These are phyloP conservation scores for Epichloe hybrida DNA, from an alignment of 2,329 filamentous ascomycete species.

Conservation along the genomic window DNA sequence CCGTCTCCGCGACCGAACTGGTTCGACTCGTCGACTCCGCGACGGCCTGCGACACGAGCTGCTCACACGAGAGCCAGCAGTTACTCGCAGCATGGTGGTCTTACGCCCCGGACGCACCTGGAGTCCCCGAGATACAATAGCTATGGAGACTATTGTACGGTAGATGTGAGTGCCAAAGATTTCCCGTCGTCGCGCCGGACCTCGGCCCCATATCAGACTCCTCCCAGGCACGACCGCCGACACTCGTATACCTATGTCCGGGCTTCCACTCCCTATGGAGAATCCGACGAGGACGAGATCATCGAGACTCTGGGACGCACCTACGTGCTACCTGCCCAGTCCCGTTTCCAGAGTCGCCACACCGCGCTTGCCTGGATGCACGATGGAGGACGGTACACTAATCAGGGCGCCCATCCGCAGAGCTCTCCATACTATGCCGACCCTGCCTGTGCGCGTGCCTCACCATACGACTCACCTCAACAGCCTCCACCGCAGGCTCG, in stretches of 20 bases:
- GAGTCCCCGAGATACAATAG: conserved; percentile 50
- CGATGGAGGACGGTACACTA: conserved; percentile 43
- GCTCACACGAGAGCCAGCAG: conserved; percentile 24
- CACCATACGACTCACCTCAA: conserved; percentile 29
- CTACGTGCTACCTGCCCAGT: conserved; percentile 38
- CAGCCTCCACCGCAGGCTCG: conserved; percentile 21
- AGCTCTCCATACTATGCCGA: conserved; percentile 23
- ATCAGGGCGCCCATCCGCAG: conserved; percentile 44
- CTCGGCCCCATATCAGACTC: conserved; percentile 19
- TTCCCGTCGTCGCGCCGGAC: conserved; percentile 32
- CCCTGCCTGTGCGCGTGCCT: conserved; percentile 22
- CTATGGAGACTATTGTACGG: conserved; percentile 49
- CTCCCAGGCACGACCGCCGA: conserved; percentile 37
- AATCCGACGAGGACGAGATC: conserved; percentile 51
- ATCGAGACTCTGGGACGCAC: conserved; percentile 38
- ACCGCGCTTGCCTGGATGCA: conserved; percentile 25
- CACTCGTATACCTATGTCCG: conserved; percentile 45
- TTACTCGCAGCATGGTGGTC: conserved; percentile 22
- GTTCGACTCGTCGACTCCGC: conserved; percentile 33
- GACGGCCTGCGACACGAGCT: conserved; percentile 41
- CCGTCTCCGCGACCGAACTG: conserved; percentile 42
- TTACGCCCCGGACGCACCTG: conserved; percentile 32
- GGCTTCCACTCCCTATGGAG: conserved; percentile 44
- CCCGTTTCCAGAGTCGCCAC: conserved; percentile 24
- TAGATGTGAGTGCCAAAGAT: conserved; percentile 49